A percentile compares a stretch with the other conserved stretches of the same genome.
Conservation (phyloP, 1,139 yeast genomes). For the Meyerozyma athensensis region DNA sequence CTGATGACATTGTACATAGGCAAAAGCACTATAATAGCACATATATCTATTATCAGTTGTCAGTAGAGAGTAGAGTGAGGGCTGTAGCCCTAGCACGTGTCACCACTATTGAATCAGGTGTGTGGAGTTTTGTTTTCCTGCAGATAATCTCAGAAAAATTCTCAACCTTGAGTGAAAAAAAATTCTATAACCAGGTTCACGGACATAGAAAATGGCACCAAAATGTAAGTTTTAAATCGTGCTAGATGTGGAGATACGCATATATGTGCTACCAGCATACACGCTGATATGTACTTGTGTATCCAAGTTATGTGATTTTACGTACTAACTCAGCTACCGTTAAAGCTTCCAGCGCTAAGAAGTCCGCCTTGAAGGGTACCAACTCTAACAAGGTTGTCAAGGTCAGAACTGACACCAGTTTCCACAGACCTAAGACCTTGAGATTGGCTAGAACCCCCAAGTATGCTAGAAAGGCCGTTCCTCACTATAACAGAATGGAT, state of each 20-base stretch:
- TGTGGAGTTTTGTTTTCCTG: background rate
- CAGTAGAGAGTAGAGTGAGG: background rate
- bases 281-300: too few relatives aligned
- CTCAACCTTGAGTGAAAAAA: slow-evolving; percentile 4
- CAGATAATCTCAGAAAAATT: background rate
- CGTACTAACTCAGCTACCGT: slow-evolving; percentile 37
- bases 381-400: slow-evolving; percentile 86
- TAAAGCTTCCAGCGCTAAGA: slow-evolving; percentile 97
- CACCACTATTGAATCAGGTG: background rate
- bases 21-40: background rate
- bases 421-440: slow-evolving; percentile 98
- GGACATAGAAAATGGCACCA: slow-evolving; percentile 26
- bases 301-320: too few relatives aligned
- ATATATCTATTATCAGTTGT: background rate
- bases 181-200: background rate
- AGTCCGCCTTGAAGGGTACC: slow-evolving; percentile 98
- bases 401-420: slow-evolving; percentile 93
- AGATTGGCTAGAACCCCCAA: slow-evolving; percentile 91
- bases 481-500: slow-evolving; percentile 96
- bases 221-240: slow-evolving; percentile 16
- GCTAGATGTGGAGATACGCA: too few relatives aligned
- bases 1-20: slow-evolving; percentile 21
- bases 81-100: slow-evolving; percentile 1
- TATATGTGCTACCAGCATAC: too few relatives aligned
- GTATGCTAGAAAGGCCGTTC: slow-evolving; percentile 93